Conservation (phyloP, 495 filamentous ascomycete genomes). For the Penicillium riverlandense region DNA sequence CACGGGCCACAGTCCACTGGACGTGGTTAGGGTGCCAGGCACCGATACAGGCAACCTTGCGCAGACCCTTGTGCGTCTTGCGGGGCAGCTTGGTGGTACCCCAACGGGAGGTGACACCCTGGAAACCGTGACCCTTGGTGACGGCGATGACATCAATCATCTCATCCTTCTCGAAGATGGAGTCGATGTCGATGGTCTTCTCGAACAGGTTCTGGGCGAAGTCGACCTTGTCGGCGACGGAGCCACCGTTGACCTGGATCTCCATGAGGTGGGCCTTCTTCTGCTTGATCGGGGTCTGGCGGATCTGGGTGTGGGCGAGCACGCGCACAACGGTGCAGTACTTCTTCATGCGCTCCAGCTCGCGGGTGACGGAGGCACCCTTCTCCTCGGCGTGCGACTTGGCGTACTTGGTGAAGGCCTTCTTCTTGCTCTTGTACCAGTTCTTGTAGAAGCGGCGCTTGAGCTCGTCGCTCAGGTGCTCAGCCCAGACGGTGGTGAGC, state of each 20-base stretch:
- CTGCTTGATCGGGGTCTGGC: constrained; percentile 98
- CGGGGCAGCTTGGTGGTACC: constrained; percentile 99
- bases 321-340: constrained; percentile 99
- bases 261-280: constrained; percentile 99
- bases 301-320: constrained; percentile 98
- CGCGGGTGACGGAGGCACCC: constrained; percentile 83
- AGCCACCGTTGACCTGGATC: constrained; percentile 99
- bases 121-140: constrained; percentile 98
- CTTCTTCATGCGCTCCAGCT: constrained; percentile 99
- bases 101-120: constrained; percentile 96
- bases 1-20: constrained; percentile 99
- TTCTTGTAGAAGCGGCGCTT: constrained; percentile 99
- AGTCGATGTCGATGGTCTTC: constrained; percentile 88
- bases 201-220: constrained; percentile 94
- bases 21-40: constrained; percentile 99
- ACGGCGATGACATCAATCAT: constrained; percentile 99
- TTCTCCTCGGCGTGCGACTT: constrained; percentile 96
- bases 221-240: constrained; percentile 89
- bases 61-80: constrained; percentile 99
- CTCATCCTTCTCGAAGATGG: constrained; percentile 99
- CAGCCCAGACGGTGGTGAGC: constrained; percentile 98
- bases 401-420: constrained; percentile 99
- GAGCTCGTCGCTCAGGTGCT: constrained; percentile 96
- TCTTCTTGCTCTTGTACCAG: constrained; percentile 99
- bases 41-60: constrained; percentile 99